These are phyloP conservation scores for Asterella californica DNA, from an alignment of 225 moss, liverwort and hornwort genomes.

Conservation along the genomic window DNA sequence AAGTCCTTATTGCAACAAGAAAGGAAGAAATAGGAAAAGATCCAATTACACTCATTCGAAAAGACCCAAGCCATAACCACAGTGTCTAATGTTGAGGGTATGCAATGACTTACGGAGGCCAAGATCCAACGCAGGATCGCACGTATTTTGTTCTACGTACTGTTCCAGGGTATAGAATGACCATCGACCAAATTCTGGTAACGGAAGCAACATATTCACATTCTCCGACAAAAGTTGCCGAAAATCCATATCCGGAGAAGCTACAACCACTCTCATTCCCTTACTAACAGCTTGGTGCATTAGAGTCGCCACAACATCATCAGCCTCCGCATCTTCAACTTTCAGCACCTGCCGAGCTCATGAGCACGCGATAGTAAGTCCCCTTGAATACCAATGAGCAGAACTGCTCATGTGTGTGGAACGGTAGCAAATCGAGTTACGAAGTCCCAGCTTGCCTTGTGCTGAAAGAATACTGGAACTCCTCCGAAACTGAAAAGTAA, in stretches of 20 bases:
- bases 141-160: slow-evolving; percentile 61
- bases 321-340: slow-evolving; percentile 81
- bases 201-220: slow-evolving; percentile 75
- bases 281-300: slow-evolving; percentile 54
- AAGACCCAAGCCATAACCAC: neutral
- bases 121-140: slow-evolving; percentile 68
- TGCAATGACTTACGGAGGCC: slow-evolving; percentile 56
- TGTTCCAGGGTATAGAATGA: slow-evolving; percentile 85
- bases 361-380: neutral
- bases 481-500: neutral
- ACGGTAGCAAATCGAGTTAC: neutral
- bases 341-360: slow-evolving; percentile 49
- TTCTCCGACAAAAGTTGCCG: slow-evolving; percentile 67
- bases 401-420: neutral
- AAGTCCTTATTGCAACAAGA: neutral
- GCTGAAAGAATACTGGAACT: neutral
- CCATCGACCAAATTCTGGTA: slow-evolving; percentile 82
- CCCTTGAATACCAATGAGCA: neutral
- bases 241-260: slow-evolving; percentile 97
- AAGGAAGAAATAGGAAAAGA: neutral
- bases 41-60: neutral
- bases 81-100: too few species aligned
- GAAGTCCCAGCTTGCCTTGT: neutral
- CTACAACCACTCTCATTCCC: slow-evolving; percentile 76
- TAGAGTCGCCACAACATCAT: slow-evolving; percentile 87